Evolutionary conservation across 495 filamentous ascomycete species (phyloP).

Genomic region (Cenococcum geophilum): DNA sequence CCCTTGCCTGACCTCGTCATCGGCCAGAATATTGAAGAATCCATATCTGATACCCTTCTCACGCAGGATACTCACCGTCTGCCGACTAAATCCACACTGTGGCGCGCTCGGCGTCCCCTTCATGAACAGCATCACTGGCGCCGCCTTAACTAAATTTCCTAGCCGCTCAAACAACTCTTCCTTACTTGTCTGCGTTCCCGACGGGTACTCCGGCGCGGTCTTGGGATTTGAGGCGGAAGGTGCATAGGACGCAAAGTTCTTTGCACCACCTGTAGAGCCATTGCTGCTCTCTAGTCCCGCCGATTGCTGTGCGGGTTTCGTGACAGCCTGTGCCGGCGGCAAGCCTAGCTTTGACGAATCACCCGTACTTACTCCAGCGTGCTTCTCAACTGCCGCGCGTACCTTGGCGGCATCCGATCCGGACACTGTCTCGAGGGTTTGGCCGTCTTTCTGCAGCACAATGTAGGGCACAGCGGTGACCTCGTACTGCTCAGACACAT

Average conservation of each 20-base stretch:
- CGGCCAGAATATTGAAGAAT: conserved; percentile 97
- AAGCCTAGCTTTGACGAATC: conserved; percentile 41
- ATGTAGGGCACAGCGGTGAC: conserved; percentile 91
- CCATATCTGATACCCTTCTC: conserved; percentile 90
- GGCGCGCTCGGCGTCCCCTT: conserved; percentile 85
- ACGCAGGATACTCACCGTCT: conserved; percentile 76
- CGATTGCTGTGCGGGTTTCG: conserved; percentile 33
- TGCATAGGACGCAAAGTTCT: conserved; percentile 42
- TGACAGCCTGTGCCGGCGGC: conserved; percentile 49
- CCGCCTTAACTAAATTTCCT: conserved; percentile 77
- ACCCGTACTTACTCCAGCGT: conserved; percentile 52
- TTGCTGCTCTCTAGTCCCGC: conserved; percentile 12
- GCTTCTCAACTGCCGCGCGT: conserved; percentile 71
- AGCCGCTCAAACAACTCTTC: conserved; percentile 75
- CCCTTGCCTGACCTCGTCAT: conserved; percentile 94
- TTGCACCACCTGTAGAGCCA: conserved; percentile 30
- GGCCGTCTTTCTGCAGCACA: conserved; percentile 64
- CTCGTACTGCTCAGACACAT: conserved; percentile 82
- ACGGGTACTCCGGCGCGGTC: conserved; percentile 45
- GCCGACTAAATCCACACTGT: conserved; percentile 91
- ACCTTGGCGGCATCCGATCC: conserved; percentile 83
- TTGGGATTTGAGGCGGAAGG: conserved; percentile 44
- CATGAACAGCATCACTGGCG: conserved; percentile 97
- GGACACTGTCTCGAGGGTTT: conserved; percentile 71
- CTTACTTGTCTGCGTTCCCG: conserved; percentile 49